Evolutionary conservation across 345 rosid species (phyloP).

Genomic region (Dovyalis caffra): DNA sequence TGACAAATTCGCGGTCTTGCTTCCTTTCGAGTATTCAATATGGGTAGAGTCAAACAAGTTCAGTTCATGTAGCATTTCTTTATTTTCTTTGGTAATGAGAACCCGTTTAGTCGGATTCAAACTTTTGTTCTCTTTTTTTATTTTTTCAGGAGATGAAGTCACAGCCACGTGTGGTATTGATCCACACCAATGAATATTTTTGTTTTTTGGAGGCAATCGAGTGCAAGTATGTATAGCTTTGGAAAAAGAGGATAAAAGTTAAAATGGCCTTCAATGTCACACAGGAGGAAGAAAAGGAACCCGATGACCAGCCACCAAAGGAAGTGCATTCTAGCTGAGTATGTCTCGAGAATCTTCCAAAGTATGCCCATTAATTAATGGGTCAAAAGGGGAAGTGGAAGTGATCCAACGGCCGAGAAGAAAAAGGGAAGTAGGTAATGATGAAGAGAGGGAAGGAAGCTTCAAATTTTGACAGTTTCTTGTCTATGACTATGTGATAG

Average conservation of each 20-base stretch:
- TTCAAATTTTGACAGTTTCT: constrained; percentile 4
- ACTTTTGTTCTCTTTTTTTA: too few species aligned
- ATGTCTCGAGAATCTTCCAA: constrained; percentile 27
- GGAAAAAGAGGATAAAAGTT: constrained; percentile 7
- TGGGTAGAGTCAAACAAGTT: not conserved
- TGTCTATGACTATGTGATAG: not conserved
- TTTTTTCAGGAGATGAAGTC: not conserved
- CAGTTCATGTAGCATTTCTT: too few species aligned
- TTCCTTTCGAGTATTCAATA: not conserved
- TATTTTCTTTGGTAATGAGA: not conserved
- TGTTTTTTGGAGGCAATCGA: not conserved
- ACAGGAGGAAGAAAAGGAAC: not conserved
- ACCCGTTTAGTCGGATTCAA: too few species aligned
- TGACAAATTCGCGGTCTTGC: not conserved
- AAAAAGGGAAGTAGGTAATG: not conserved
- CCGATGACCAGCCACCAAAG: not conserved
- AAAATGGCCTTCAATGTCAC: not conserved
- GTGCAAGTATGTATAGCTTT: not conserved
- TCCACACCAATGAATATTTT: not conserved
- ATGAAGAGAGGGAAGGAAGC: constrained; percentile 10
- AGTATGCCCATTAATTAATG: not conserved
- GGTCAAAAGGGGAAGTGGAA: constrained; percentile 17
- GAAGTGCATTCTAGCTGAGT: not conserved
- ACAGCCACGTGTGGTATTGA: constrained; percentile 11
- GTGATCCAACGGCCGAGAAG: not conserved